A percentile compares a stretch with the other conserved stretches of the same genome.
phyloP scores from a whole-genome alignment of 139 green algal genomes.

The Mesotaenium endlicherianum region DNA sequence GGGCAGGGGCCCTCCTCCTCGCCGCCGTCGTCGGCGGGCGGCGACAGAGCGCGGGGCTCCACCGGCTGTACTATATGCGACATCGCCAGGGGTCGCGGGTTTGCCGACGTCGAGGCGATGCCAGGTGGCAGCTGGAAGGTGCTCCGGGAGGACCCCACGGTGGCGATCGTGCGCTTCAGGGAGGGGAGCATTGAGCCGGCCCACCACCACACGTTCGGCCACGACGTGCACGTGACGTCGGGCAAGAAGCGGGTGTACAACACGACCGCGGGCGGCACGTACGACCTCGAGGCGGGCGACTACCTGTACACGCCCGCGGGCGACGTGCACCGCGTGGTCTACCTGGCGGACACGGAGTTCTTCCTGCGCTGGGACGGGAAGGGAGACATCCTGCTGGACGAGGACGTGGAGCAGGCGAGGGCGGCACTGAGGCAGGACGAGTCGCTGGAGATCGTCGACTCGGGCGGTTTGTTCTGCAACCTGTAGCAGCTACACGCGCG shows the following conservation, averaged over 20 bases:
- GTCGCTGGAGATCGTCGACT: background rate
- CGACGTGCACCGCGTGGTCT: constrained; percentile 23
- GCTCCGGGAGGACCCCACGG: background rate
- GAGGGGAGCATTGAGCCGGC: background rate
- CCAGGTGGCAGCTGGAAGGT: constrained; percentile 4
- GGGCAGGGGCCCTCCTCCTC: background rate
- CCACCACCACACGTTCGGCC: constrained; percentile 5
- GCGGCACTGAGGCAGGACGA: background rate
- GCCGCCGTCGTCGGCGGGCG: background rate
- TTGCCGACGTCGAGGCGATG: background rate
- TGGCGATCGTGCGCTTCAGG: background rate
- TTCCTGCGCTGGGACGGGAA: constrained; percentile 17
- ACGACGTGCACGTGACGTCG: constrained; percentile 10
- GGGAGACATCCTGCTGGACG: constrained; percentile 17
- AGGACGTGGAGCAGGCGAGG: background rate
- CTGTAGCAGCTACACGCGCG: too few relatives aligned
- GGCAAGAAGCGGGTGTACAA: constrained; percentile 14
- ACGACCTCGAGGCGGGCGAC: background rate
- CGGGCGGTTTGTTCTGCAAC: too few relatives aligned
- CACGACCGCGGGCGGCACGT: background rate
- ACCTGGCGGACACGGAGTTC: constrained; percentile 14
- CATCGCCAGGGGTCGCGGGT: background rate
- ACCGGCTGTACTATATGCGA: background rate
- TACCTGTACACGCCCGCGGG: constrained; percentile 12
- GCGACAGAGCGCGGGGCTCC: background rate